Evolutionary conservation across 805 yeast genomes (phyloP), one percentile per base, ranked within the genome.

Genomic region (Jamesozyma spencerorum): DNA sequence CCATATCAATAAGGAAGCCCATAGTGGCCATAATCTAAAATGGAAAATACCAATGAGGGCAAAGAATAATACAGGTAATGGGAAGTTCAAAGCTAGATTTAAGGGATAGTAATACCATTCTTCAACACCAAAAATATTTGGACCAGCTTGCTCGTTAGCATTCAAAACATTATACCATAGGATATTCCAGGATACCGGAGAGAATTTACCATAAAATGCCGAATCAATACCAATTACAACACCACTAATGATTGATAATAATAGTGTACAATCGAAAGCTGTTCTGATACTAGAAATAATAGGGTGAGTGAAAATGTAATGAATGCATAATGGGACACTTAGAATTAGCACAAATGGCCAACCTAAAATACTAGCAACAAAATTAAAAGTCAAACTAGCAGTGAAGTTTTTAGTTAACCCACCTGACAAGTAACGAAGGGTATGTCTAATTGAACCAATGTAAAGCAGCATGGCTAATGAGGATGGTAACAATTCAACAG

Each of bases 61-160:
- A 15, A 58, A 50, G 0, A 62, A 12, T 6, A 62, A 34, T 2
- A 52, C 51, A 4, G 63, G 78, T 58, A 24, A 70, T 45, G 64
- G 83, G 69, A 86, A 87, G 60, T 88, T 90, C 43, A 90, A 64
- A 3, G 78, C 43, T 36, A 90, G 62, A 53, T 88, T 87, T 43
- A 71, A 54, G 10, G 77, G 46, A 54, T 90, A 90, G 58, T 84
- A 90, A 28, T 65, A 56, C 63, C 81, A 68, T 12, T 92, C 85
- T 58, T 88, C 97, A 5, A 74, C 74, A 20, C 97, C 97, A 62
- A 87, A 90, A 18, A 90, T 86, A 44, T 84, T 80, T 1, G 97
- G 97, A 0, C 97, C 97, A 19, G 85, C 69, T 4, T 58, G 49
- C 32, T 75, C 83, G 42, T 69, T 67, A 0, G 94, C 78, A 54